Evolutionary conservation across 73 alveolate genomes (phyloP).

Genomic region (Durusdinium trenchii): DNA sequence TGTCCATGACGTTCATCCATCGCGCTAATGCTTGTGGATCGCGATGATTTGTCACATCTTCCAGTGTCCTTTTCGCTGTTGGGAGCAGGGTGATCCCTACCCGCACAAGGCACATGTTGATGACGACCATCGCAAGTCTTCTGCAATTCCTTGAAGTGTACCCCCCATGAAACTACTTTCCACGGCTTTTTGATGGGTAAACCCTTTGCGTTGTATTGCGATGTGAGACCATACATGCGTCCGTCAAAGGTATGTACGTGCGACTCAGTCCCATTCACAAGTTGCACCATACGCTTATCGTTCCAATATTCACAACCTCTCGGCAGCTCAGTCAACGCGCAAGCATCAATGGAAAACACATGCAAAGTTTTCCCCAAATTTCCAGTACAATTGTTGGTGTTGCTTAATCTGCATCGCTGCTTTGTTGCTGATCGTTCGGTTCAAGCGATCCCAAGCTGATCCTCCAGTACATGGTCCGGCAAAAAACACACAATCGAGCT

Average conservation of each 20-base stretch:
- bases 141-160: not conserved
- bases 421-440: not conserved
- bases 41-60: no score
- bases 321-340: not conserved
- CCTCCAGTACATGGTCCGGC: slow-evolving; percentile 35
- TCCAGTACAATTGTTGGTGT: not conserved
- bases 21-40: no score
- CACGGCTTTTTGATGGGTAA: not conserved
- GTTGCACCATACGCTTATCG: not conserved
- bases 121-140: not conserved
- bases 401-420: not conserved
- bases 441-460: slow-evolving; percentile 4
- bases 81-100: no score
- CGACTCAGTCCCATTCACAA: not conserved
- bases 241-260: not conserved
- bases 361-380: not conserved
- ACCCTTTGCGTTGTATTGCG: not conserved
- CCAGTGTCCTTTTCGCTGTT: no score
- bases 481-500: not conserved
- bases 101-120: not conserved
- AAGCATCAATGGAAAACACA: not conserved
- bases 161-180: not conserved
- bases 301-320: not conserved
- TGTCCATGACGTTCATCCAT: no score
- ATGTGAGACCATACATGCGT: not conserved